phyloP scores from a whole-genome alignment of 108 stramenopile species.

The Cyclotella distinguenda region DNA sequence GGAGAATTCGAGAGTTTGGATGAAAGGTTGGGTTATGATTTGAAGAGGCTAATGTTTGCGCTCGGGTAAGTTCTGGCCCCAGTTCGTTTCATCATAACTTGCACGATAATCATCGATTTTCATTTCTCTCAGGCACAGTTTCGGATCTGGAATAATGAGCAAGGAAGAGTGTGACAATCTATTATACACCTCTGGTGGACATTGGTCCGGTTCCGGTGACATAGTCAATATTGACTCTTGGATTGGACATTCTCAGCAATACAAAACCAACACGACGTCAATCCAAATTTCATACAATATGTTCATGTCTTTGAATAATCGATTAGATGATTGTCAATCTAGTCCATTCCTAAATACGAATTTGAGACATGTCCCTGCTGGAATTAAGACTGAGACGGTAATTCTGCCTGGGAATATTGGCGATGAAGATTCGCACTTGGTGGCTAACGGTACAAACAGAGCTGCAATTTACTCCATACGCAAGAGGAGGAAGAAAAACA shows the following conservation, averaged over 20 bases:
- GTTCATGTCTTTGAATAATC: background rate
- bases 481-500: no score
- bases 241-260: background rate
- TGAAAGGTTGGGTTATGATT: background rate
- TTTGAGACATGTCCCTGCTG: no score
- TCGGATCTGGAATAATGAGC: background rate
- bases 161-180: background rate
- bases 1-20: background rate
- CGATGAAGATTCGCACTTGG: no score
- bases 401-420: no score
- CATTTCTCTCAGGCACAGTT: background rate
- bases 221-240: background rate
- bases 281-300: conserved; percentile 1
- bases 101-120: background rate
- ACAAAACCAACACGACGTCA: background rate
- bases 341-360: no score
- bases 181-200: background rate
- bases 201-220: background rate
- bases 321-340: background rate
- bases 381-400: no score
- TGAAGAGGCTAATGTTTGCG: conserved; percentile 1
- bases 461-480: no score
- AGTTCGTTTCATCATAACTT: background rate
- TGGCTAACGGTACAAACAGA: no score
- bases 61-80: background rate